Evolutionary conservation across 164 flowering plant genomes (phyloP).

Genomic region (Magnolia changhungtana): DNA sequence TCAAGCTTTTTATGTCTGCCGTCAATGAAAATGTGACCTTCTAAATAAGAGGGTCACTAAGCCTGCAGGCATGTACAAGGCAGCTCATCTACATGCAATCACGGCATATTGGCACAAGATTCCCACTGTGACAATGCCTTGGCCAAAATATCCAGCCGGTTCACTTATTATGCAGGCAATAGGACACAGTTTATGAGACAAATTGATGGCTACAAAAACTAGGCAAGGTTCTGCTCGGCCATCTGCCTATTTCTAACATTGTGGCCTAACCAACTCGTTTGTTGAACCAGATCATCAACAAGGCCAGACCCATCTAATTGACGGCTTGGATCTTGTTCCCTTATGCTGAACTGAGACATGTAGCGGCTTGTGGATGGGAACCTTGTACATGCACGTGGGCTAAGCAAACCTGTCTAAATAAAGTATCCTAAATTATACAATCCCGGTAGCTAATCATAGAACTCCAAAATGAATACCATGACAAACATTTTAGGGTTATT

Average conservation of each 20-base stretch:
- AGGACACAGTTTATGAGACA: neutral
- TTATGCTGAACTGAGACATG: neutral
- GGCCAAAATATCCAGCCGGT: neutral
- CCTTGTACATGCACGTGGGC: neutral
- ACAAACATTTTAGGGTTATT: too few species aligned
- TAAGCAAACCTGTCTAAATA: too few species aligned
- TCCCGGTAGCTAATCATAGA: too few species aligned
- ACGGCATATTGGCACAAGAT: neutral
- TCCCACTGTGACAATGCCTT: neutral
- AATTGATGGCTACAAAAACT: neutral
- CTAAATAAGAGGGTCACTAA: neutral
- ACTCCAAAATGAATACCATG: neutral
- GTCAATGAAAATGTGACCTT: too few species aligned
- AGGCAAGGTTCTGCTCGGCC: neutral
- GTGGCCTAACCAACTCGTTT: neutral
- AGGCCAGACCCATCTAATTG: neutral
- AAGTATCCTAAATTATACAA: too few species aligned
- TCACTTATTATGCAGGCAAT: neutral
- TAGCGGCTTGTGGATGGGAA: neutral
- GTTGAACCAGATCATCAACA: neutral
- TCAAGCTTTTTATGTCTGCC: neutral
- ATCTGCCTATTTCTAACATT: neutral
- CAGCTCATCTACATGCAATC: neutral
- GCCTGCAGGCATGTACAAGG: neutral
- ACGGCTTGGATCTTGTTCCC: neutral